Evolutionary conservation across 176 grass and related monocot species (phyloP).

Genomic region (Lolium rigidum): DNA sequence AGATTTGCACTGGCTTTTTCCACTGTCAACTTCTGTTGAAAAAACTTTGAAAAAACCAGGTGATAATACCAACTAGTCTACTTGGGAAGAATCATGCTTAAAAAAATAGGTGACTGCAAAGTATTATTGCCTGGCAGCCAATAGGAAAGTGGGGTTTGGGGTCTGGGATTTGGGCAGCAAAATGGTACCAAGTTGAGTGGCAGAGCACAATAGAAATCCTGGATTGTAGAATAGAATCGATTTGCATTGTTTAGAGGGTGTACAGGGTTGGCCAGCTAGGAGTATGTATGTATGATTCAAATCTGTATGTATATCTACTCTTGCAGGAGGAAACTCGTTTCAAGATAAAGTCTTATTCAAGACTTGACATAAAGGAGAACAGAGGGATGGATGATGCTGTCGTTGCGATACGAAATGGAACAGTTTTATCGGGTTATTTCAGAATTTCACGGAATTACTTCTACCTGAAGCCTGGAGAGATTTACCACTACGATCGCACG

Average conservation of each 20-base stretch:
- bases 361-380: not conserved
- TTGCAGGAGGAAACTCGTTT: not conserved
- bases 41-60: too few species aligned
- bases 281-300: too few species aligned
- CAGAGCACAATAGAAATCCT: not conserved
- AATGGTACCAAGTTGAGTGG: not conserved
- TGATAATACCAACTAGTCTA: too few species aligned
- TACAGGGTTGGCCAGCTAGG: not conserved
- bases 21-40: too few species aligned
- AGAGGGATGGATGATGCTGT: not conserved
- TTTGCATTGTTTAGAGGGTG: not conserved
- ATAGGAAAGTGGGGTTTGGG: too few species aligned
- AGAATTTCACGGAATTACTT: not conserved
- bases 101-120: too few species aligned
- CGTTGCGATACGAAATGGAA: not conserved
- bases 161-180: too few species aligned
- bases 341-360: not conserved
- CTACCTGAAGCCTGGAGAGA: not conserved
- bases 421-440: not conserved
- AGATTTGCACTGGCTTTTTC: too few species aligned
- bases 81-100: too few species aligned
- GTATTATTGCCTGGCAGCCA: too few species aligned
- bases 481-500: not conserved
- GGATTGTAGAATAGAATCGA: not conserved
- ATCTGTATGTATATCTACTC: not conserved